Base-by-base conservation (phyloP, 1,284 basidiomycete species). In the Pseudozyma sp. region DNA sequence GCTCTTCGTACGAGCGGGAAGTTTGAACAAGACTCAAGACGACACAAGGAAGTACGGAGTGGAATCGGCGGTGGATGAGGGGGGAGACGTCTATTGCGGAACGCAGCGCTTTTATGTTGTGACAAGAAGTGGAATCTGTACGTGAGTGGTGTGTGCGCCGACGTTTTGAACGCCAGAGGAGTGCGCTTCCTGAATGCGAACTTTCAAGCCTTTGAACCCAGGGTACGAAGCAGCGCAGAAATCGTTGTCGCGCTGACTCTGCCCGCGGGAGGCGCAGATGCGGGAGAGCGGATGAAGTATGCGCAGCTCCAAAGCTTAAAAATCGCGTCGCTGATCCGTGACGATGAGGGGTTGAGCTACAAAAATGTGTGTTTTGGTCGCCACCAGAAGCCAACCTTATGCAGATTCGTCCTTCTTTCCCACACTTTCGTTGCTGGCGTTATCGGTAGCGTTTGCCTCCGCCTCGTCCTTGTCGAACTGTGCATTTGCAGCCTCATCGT, bases 401-500 rank as follows among this genome's bases (percentile, higher is more conserved):
- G 48, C 67, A 39, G 51, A 57, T 35, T 37, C 29, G 9, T 52
- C 24, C 17, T 58, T 44, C 60, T 63, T 52, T 13, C 51, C 53
- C 24, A 24, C 24, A 24, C 24, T 24, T 10, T 55, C 40, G 24
- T 44, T 37, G 13, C 40, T 52, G 37, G 24, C 39, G n/a, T 44
- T n/a, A 31, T n/a, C 10, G 19, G 50, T 46, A 35, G 7, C 19
- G 29, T 67, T 48, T 31, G 49, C 54, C 44, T 73, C 57, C 13
- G 65, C 56, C 47, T 64, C 68, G 10, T 71, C 68, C 55, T 65
- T 58, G 9, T 70, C 61, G 49, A 66, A 67, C 34, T 67, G 66
- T 1, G 72, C 78, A 49, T 63, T 68, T 9, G 76, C 73, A n/a
- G 74, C 76, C 35, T 81, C 78, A 43, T 81, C 77, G 19, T 77